These are phyloP conservation scores for Colletotrichum trifolii DNA, from an alignment of 2,329 filamentous ascomycete species.

Conservation along the genomic window DNA sequence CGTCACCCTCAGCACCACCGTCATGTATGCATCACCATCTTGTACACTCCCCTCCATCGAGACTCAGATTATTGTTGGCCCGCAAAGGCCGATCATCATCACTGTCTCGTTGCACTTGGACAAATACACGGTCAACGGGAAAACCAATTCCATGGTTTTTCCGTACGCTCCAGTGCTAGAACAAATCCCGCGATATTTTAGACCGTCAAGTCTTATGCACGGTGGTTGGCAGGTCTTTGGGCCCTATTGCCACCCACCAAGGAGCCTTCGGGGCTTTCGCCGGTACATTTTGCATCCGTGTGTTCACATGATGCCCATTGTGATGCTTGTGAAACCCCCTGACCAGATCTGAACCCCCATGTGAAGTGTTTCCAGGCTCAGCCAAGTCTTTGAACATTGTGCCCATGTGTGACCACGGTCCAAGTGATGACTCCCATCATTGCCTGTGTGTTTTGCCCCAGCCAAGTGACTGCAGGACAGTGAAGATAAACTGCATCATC, in stretches of 20 bases:
- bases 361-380: constrained; percentile 8
- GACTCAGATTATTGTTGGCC: constrained; percentile 13
- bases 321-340: no score
- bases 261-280: no score
- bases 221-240: constrained; percentile 1
- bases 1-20: neutral
- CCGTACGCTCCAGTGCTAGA: constrained; percentile 4
- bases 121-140: neutral
- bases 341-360: constrained; percentile 3
- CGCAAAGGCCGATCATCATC: constrained; percentile 12
- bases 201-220: neutral
- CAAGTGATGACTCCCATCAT: neutral
- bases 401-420: no score
- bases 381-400: neutral
- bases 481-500: no score
- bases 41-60: neutral
- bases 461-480: no score
- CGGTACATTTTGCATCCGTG: neutral
- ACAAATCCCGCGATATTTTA: neutral
- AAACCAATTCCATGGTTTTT: neutral
- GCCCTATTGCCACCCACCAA: constrained; percentile 2
- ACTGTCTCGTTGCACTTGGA: neutral
- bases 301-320: constrained; percentile 11
- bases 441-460: neutral
- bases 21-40: constrained; percentile 1